A percentile compares a stretch with the other conserved stretches of the same genome.
These are phyloP conservation scores for Echinosophora koreensis DNA, from an alignment of 306 rosid genomes.

Conservation along the genomic window DNA sequence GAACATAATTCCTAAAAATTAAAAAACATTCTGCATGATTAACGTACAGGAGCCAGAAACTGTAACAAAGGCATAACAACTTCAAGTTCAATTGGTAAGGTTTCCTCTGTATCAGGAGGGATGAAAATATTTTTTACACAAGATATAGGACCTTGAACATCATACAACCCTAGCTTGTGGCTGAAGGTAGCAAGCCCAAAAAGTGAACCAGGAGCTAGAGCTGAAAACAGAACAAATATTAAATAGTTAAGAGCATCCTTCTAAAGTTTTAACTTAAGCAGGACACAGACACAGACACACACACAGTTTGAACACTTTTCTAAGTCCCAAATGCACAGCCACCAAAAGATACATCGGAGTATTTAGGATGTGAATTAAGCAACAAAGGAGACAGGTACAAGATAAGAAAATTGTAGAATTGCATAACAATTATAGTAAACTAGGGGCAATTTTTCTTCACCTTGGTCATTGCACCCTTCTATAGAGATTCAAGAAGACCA, in stretches of 20 bases:
- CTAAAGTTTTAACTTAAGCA: conserved; percentile 37
- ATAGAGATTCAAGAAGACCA: conserved; percentile 32
- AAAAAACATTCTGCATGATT: conserved; percentile 8
- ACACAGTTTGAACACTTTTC: not conserved
- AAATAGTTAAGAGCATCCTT: conserved; percentile 30
- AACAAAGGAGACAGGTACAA: not conserved
- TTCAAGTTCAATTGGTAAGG: conserved; percentile 79
- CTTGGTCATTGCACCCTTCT: conserved; percentile 36
- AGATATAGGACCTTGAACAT: conserved; percentile 95
- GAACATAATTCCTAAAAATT: conserved; percentile 12
- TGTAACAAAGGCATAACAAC: conserved; percentile 97
- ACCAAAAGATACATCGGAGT: conserved; percentile 3
- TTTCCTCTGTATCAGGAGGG: conserved; percentile 81
- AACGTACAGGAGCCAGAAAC: conserved; percentile 95
- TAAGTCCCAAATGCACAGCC: conserved; percentile 20
- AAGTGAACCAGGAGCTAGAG: conserved; percentile 94
- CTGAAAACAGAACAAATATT: conserved; percentile 54
- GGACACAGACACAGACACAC: not conserved
- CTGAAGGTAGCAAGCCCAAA: conserved; percentile 98
- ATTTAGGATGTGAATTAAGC: conserved; percentile 31
- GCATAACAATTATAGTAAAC: not conserved
- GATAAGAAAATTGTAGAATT: not conserved
- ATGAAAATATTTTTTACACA: conserved; percentile 86
- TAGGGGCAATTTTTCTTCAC: conserved; percentile 20
- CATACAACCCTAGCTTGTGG: conserved; percentile 92